A percentile compares a stretch with the other conserved stretches of the same genome.
Conservation (phyloP, 139 green algal genomes). For the Protoeuglena noctilucae region DNA sequence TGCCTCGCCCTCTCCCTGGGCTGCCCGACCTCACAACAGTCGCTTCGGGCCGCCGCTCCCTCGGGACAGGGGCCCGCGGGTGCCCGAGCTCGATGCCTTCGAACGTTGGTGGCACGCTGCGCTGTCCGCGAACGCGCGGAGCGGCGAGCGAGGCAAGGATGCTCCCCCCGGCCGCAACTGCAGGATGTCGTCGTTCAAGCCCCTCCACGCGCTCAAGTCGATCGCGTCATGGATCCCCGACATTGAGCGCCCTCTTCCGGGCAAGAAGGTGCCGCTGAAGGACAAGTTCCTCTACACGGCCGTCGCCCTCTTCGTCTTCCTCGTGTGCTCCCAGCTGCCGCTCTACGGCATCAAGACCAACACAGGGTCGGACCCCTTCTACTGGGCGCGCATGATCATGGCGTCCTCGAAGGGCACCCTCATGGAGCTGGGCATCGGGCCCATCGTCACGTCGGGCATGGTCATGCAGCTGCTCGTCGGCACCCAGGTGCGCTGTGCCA, state of each 20-base stretch:
- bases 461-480: slow-evolving; percentile 94
- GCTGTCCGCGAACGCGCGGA: no score
- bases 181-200: neutral
- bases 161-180: slow-evolving; percentile 18
- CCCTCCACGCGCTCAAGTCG: neutral
- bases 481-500: no score
- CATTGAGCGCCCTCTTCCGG: no score
- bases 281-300: slow-evolving; percentile 83
- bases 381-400: slow-evolving; percentile 97
- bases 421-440: slow-evolving; percentile 96
- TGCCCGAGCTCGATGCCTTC: no score
- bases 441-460: slow-evolving; percentile 90
- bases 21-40: no score
- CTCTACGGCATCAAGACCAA: slow-evolving; percentile 92
- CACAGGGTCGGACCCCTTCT: slow-evolving; percentile 80
- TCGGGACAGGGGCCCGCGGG: no score
- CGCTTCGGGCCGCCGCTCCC: no score
- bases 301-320: slow-evolving; percentile 89
- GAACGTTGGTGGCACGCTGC: no score
- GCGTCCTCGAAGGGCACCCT: slow-evolving; percentile 76
- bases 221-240: neutral
- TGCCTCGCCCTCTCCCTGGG: no score
- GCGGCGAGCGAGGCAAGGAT: no score
- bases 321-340: slow-evolving; percentile 93
- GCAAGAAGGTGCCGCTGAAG: slow-evolving; percentile 58